phyloP scores from a whole-genome alignment of 192 early-diverging fungal genomes.

The Allomyces javanicus region DNA sequence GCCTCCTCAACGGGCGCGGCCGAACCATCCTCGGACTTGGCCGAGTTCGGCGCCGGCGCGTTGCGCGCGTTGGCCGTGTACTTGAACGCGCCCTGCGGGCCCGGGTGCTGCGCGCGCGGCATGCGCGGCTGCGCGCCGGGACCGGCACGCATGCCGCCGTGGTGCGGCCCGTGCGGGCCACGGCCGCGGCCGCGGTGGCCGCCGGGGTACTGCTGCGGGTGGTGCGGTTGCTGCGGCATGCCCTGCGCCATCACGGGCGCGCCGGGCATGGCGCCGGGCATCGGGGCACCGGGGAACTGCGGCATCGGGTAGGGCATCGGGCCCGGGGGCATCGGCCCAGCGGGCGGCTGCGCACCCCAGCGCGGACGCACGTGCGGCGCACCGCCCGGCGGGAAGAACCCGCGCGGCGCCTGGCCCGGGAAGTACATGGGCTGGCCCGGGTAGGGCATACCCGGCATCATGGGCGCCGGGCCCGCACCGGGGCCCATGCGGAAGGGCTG shows the following conservation, averaged over 20 bases:
- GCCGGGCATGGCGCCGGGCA: too few relatives aligned
- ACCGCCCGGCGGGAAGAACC: conserved; percentile 1
- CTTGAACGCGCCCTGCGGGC: conserved; percentile 15
- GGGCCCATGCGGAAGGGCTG: conserved; percentile 9
- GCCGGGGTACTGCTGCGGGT: too few relatives aligned
- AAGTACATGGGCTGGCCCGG: conserved; percentile 38
- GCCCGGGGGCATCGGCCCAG: too few relatives aligned
- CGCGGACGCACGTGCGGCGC: not conserved
- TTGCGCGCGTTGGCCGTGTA: conserved; percentile 28
- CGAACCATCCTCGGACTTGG: conserved; percentile 10
- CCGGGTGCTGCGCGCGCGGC: conserved; percentile 12
- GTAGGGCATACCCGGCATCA: conserved; percentile 22
- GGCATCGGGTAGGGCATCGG: too few relatives aligned
- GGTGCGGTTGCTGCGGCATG: too few relatives aligned
- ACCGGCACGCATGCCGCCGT: too few relatives aligned
- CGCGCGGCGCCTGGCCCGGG: conserved; percentile 7
- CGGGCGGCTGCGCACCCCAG: too few relatives aligned
- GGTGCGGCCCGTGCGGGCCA: too few relatives aligned
- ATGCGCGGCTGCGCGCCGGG: conserved; percentile 17
- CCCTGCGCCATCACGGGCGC: too few relatives aligned
- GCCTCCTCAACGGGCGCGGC: conserved; percentile 12
- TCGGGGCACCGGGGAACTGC: too few relatives aligned
- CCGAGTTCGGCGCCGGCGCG: conserved; percentile 11
- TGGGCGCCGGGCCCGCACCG: conserved; percentile 7
- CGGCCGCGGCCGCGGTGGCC: too few relatives aligned